phyloP scores from a whole-genome alignment of 768 basidiomycete species.

The Amanita muscaria region DNA sequence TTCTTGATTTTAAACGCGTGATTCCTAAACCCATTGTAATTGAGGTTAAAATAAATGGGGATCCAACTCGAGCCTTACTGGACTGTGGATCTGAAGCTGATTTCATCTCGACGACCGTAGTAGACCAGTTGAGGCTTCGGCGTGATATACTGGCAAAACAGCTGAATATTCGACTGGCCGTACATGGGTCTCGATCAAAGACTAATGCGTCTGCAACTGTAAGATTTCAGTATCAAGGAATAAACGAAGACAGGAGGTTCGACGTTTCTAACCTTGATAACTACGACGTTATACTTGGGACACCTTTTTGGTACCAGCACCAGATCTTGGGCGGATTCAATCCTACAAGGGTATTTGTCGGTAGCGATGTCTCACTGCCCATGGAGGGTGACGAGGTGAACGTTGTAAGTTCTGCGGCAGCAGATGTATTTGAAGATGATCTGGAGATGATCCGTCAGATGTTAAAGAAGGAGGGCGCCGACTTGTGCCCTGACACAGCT shows the following conservation, averaged over 20 bases:
- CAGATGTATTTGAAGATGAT: conserved; percentile 1
- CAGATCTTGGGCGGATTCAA: conserved; percentile 19
- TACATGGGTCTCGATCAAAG: conserved; percentile 31
- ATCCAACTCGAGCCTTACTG: conserved; percentile 24
- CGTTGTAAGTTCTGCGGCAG: background rate
- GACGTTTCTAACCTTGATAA: conserved; percentile 29
- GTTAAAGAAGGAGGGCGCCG: background rate
- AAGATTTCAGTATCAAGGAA: conserved; percentile 24
- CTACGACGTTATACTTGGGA: conserved; percentile 35
- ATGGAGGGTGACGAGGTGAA: too few relatives aligned
- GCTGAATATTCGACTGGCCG: conserved; percentile 29
- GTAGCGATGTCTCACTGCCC: conserved; percentile 14
- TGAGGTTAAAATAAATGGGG: conserved; percentile 22
- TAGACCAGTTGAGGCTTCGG: conserved; percentile 26
- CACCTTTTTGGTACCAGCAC: conserved; percentile 29
- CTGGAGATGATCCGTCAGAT: background rate
- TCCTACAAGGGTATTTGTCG: conserved; percentile 17
- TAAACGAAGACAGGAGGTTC: conserved; percentile 21
- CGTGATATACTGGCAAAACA: conserved; percentile 20
- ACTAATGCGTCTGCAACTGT: conserved; percentile 22
- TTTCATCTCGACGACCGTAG: conserved; percentile 29
- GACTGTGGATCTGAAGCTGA: too few relatives aligned
- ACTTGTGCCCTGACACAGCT: conserved; percentile 6
- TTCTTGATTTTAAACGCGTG: conserved; percentile 12
- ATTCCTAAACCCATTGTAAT: conserved; percentile 27